Evolutionary conservation across 495 filamentous ascomycete genomes (phyloP).

Genomic region (Lasiosphaeria miniovina): DNA sequence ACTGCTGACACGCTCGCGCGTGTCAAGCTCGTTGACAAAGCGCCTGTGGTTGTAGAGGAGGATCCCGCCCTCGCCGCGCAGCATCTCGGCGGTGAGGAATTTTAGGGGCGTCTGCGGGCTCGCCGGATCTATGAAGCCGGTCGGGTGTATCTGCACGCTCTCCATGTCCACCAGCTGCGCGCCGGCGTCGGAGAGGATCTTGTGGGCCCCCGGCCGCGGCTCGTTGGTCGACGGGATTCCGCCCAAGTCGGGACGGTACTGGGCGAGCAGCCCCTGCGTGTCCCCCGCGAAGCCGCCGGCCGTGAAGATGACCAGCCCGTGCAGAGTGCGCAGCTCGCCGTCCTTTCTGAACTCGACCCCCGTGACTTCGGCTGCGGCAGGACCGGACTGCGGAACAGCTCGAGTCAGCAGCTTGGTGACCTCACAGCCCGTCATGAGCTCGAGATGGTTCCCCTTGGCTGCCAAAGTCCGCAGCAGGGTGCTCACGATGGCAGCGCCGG

Average conservation of each 20-base stretch:
- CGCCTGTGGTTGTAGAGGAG: constrained; percentile 45
- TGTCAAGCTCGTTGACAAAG: constrained; percentile 59
- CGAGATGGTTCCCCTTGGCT: constrained; percentile 39
- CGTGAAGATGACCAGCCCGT: constrained; percentile 55
- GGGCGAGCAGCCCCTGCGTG: constrained; percentile 48
- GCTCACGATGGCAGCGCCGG: constrained; percentile 52
- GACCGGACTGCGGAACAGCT: constrained; percentile 8
- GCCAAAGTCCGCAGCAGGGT: constrained; percentile 46
- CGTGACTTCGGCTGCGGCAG: constrained; percentile 16
- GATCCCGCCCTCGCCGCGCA: constrained; percentile 58
- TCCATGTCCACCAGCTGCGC: constrained; percentile 58
- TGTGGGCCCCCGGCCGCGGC: constrained; percentile 47
- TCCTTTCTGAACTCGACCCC: constrained; percentile 36
- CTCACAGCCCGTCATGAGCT: constrained; percentile 41
- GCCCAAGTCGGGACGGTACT: constrained; percentile 54
- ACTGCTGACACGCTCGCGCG: constrained; percentile 49
- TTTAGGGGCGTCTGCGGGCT: constrained; percentile 40
- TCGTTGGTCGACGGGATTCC: constrained; percentile 61
- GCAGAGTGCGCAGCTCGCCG: constrained; percentile 20
- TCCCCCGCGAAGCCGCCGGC: constrained; percentile 60
- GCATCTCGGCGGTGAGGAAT: constrained; percentile 59
- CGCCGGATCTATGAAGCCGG: constrained; percentile 68
- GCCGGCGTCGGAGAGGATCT: constrained; percentile 43
- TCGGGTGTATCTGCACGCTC: constrained; percentile 60
- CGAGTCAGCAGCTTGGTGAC: constrained; percentile 44